Evolutionary conservation across 192 early-diverging fungal species (phyloP).

Genomic region (Martensiomyces pterosporus): DNA sequence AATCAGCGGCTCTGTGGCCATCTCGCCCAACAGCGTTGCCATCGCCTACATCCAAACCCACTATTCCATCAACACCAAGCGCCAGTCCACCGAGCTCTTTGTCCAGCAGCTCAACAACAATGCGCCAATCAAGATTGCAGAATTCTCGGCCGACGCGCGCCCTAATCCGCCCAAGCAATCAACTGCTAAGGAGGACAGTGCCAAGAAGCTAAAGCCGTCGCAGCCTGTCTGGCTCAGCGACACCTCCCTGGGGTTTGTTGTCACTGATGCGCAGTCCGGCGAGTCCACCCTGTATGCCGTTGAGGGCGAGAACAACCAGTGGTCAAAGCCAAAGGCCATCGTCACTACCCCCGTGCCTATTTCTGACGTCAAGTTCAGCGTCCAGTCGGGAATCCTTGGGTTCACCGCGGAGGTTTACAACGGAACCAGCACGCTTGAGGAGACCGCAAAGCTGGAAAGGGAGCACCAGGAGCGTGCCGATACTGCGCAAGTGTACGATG

Average conservation of each 20-base stretch:
- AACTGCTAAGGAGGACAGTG: not conserved
- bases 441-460: constrained; percentile 53
- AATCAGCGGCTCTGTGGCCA: constrained; percentile 44
- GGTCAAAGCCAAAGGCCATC: constrained; percentile 44
- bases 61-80: constrained; percentile 55
- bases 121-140: constrained; percentile 5
- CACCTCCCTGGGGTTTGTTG: constrained; percentile 27
- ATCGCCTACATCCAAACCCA: constrained; percentile 59
- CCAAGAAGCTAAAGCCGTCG: constrained; percentile 22
- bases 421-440: constrained; percentile 52
- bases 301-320: constrained; percentile 37
- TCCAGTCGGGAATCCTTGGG: constrained; percentile 48
- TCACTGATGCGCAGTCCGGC: constrained; percentile 14
- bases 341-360: constrained; percentile 49
- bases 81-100: constrained; percentile 51
- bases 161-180: constrained; percentile 18
- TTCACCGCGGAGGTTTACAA: constrained; percentile 69
- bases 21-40: constrained; percentile 51
- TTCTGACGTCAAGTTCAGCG: constrained; percentile 57
- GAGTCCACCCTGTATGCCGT: constrained; percentile 51
- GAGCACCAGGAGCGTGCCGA: constrained; percentile 51
- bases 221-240: constrained; percentile 47
- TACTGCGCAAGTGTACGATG: constrained; percentile 60
- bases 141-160: constrained; percentile 22
- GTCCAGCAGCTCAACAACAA: constrained; percentile 18